Conservation (phyloP, 352 stramenopile genomes). For the Pythium sukuiense region DNA sequence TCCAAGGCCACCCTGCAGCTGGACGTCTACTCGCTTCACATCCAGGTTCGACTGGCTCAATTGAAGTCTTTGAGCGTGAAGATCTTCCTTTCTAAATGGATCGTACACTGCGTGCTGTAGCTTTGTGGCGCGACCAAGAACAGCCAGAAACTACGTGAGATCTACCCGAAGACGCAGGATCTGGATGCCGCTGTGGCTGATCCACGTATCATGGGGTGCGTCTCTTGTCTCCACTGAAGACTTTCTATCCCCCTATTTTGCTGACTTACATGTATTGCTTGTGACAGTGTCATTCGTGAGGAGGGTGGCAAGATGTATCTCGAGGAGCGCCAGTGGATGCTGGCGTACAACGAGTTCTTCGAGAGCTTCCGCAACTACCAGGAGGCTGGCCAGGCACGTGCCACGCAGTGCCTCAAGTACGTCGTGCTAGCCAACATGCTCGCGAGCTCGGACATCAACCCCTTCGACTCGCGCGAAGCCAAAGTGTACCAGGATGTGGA, state of each 20-base stretch:
- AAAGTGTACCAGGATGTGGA: conserved; percentile 89
- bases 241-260: not conserved
- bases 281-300: conserved; percentile 79
- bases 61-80: too few relatives aligned
- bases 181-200: conserved; percentile 90
- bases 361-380: conserved; percentile 94
- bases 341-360: conserved; percentile 94
- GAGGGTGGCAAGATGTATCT: conserved; percentile 94
- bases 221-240: not conserved
- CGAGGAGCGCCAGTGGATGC: conserved; percentile 84
- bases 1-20: conserved; percentile 86
- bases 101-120: conserved; percentile 23
- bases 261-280: not conserved
- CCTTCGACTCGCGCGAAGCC: conserved; percentile 92
- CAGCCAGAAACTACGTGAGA: conserved; percentile 83
- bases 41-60: conserved; percentile 52
- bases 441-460: conserved; percentile 91
- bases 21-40: conserved; percentile 91
- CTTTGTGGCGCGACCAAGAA: conserved; percentile 88
- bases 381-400: conserved; percentile 86
- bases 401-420: conserved; percentile 92
- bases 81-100: too few relatives aligned
- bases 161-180: conserved; percentile 90
- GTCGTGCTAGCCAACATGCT: conserved; percentile 93
- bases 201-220: conserved; percentile 89